Evolutionary conservation across 208 protist species (phyloP), one percentile per base, ranked within the genome.

Genomic region (Perkinsela sp.): DNA sequence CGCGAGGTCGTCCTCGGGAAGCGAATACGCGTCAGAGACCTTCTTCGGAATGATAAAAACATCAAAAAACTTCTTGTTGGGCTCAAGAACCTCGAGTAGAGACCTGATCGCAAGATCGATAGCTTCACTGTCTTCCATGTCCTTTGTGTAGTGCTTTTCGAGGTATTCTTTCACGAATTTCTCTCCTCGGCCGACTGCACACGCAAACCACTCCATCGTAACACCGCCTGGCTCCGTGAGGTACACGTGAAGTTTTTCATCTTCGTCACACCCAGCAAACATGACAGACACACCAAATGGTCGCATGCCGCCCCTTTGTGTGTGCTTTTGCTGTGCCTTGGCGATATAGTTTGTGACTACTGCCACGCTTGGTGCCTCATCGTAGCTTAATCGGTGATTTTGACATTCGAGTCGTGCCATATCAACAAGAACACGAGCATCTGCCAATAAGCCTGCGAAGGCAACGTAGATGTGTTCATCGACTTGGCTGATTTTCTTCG

Each of bases 201-300:
- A 90, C 72, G 73, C 86, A 67, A 89, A 85, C 92, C 93, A 97
- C 31, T 75, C 87, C 1, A 87, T 77, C 70, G 80, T 89, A 1
- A 75, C 87, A 31, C 93, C 93, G 6, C 83, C 85, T 28, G 94
- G 93, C 31, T 96, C 89, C 1, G 93, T 96, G 72, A 93, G 79
- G 71, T 83, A 96, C 22, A 96, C 77, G 13, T 90, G 85, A 67
- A 95, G 93, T 67, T 78, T 80, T 40, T 94, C 94, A 74, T 97
- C 86, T 66, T 81, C 74, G 82, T 98, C 97, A 75, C 98, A 98
- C 67, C 95, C 95, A 68, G 92, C 91, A 72, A 99, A 91, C n/a
- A 99, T 85, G 13, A 91, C 96, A 29, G 95, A 95, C 66, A 99
- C 96, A 70, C 97, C 97, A 76, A 98, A 99, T 29, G 97, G 97